Percentiles rank a stretch among this genome's conserved stretches.
Evolutionary conservation across 768 basidiomycete species (phyloP).

Genomic region (Heimioporus sp.): DNA sequence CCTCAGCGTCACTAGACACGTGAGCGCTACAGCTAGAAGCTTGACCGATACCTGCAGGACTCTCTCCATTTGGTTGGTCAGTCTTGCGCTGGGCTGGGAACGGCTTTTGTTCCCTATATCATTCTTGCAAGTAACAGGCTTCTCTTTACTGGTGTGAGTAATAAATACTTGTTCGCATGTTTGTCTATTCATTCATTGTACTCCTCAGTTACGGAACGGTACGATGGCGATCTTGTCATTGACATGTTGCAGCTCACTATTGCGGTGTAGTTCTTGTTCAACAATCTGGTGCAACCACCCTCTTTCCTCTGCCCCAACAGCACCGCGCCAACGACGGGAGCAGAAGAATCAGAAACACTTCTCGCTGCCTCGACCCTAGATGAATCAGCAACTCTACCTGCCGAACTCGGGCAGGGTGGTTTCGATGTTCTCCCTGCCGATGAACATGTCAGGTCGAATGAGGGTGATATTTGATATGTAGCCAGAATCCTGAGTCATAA

Average conservation of each 20-base stretch:
- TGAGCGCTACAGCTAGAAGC: slow-evolving; percentile 89
- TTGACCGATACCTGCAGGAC: slow-evolving; percentile 96
- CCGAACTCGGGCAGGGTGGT: slow-evolving; percentile 77
- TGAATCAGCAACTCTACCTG: slow-evolving; percentile 81
- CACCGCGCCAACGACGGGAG: slow-evolving; percentile 35
- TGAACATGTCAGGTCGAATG: slow-evolving; percentile 23
- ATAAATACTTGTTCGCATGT: slow-evolving; percentile 6
- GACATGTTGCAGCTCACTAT: slow-evolving; percentile 6
- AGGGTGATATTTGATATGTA: not conserved
- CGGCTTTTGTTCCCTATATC: slow-evolving; percentile 78
- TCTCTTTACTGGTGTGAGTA: slow-evolving; percentile 85
- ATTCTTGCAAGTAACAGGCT: slow-evolving; percentile 79
- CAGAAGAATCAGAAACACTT: slow-evolving; percentile 57
- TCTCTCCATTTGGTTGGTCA: slow-evolving; percentile 93
- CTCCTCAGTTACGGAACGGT: slow-evolving; percentile 79
- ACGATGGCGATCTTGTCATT: slow-evolving; percentile 21
- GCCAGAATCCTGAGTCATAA: too few species aligned
- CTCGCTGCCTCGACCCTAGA: slow-evolving; percentile 49
- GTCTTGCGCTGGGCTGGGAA: slow-evolving; percentile 90
- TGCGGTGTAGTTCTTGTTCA: slow-evolving; percentile 75
- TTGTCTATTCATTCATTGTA: slow-evolving; percentile 9
- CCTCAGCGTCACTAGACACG: slow-evolving; percentile 86
- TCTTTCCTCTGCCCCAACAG: slow-evolving; percentile 46
- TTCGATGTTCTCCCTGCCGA: slow-evolving; percentile 75
- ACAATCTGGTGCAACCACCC: slow-evolving; percentile 70